Evolutionary conservation across 805 yeast species (phyloP), one percentile per base, ranked within the genome.

Genomic region (Starmerella scarabaei): DNA sequence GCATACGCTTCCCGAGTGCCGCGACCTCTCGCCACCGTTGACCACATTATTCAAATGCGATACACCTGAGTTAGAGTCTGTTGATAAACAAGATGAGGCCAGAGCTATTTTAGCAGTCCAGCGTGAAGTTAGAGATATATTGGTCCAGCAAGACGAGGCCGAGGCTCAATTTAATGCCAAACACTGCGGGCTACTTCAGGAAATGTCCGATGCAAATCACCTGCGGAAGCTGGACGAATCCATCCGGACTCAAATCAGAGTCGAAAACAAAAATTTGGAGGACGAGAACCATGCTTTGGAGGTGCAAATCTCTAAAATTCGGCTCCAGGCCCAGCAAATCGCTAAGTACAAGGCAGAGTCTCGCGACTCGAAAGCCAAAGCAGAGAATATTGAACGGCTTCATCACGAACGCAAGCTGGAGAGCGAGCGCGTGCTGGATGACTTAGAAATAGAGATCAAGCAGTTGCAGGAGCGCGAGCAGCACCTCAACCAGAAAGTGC

Each of bases 251-350:
- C 59, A 52, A 33, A 43, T 61, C n/a, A 48, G 61, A 17, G 44
- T 58, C 0, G 68, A 64, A 36, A 53, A 54, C 28, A 60, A 61
- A 40, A 33, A 53, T 0, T 49, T 63, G 16, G 68, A 64, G 35
- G 63, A 61, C 21, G 47, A 57, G 6, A 57, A 58, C 37, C 58
- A 63, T 6, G 49, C 51, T 15, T 49, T 63, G 14, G 68, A 64
- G 27, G 50, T 56, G 14, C 62, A 59, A 35, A 50, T 55, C 20
- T 35, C 56, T 5, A 59, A 58, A 35, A 51, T 55, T 15, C 61
- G 56, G 33, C 46, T 46, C 35, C 48, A 40, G 38, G 40, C 50
- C 37, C 36, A 53, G 32, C 18, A 49, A 40, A 27, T 35, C 36
- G 31, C 50, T 34, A 30, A 38, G 37, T 45, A 40, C 30, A 44